phyloP scores from a whole-genome alignment of 768 basidiomycete species.

The Baorangia bicolor region DNA sequence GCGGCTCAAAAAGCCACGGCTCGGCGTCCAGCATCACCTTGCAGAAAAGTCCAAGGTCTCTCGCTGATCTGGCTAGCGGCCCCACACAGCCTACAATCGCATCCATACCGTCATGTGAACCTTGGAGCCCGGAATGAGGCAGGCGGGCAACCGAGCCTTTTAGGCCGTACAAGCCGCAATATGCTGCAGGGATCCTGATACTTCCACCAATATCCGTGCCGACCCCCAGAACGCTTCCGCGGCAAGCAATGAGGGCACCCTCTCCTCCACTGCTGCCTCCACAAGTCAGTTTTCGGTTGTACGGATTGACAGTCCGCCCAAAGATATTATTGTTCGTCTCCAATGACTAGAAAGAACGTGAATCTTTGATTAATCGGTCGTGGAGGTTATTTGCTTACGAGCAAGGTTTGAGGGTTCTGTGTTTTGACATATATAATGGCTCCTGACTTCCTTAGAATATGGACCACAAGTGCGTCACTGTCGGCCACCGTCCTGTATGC shows the following conservation, averaged over 20 bases:
- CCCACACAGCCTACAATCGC: slow-evolving; percentile 50
- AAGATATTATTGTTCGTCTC: slow-evolving; percentile 52
- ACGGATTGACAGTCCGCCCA: slow-evolving; percentile 72
- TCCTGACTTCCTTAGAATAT: slow-evolving; percentile 44
- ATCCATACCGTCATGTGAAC: slow-evolving; percentile 54
- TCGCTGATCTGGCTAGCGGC: slow-evolving; percentile 46
- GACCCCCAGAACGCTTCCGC: slow-evolving; percentile 40
- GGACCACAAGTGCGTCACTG: slow-evolving; percentile 43
- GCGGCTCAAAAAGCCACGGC: slow-evolving; percentile 47
- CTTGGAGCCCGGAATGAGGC: slow-evolving; percentile 49
- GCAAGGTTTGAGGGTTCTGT: slow-evolving; percentile 48
- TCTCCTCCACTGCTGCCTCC: slow-evolving; percentile 53
- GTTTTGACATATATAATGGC: slow-evolving; percentile 48
- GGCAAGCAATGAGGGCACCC: slow-evolving; percentile 43
- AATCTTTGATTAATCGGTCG: slow-evolving; percentile 4
- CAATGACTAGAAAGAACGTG: slow-evolving; percentile 37
- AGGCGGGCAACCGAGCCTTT: slow-evolving; percentile 50
- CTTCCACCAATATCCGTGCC: slow-evolving; percentile 54
- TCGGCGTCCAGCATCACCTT: slow-evolving; percentile 44
- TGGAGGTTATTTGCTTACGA: slow-evolving; percentile 34
- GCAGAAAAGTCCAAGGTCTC: slow-evolving; percentile 50
- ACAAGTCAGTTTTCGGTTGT: slow-evolving; percentile 42
- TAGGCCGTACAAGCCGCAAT: slow-evolving; percentile 43
- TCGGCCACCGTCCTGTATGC: slow-evolving; percentile 38
- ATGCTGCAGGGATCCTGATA: slow-evolving; percentile 42